Evolutionary conservation across 225 moss, liverwort and hornwort species (phyloP), one percentile per base, ranked within the genome.

Genomic region (Polytrichum formosum): DNA sequence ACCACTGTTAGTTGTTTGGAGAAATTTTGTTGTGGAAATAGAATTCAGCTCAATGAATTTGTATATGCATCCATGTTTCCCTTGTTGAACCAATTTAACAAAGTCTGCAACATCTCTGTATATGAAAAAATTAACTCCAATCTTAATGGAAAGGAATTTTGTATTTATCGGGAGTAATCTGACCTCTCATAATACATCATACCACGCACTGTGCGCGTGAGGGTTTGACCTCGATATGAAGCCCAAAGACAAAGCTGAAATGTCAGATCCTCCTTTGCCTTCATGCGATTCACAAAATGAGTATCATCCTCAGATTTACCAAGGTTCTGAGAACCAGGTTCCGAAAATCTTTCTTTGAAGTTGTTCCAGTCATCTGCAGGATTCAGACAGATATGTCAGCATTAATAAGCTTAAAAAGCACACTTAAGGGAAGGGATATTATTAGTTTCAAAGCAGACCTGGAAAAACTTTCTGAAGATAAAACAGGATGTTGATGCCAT

Each of bases 151-250:
- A 46, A 46, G 37, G 46, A 46, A 46, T 13, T 46, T 46, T 2
- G 1, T 13, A 13, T 13, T 46, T 46, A 46, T 46, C 46, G 21
- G 67, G 55, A 73, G 37, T 53, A 73, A 72, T 64, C 81, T 65
- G 56, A 96, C 96, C 96, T 89, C 72, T 91, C 90, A 73, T 98
- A 92, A 68, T 98, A 98, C 98, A 98, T 98, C 94, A 98, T 98
- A 55, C 98, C 98, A 79, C 98, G 94, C 71, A 98, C 98, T 74
- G 98, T 98, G 65, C 98, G 94, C 46, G 85, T 94, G 58, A 98
- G 92, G 60, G 98, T 98, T 74, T 98, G 98, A 73, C 98, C 98
- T 67, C 98, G 92, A 80, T 92, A 98, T 27, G 98, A 98, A 67
- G 94, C 98, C 98, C 98, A 98, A 22, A 98, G 31, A 71, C 98